Base-by-base conservation (phyloP, 2,329 filamentous ascomycete species). In the Diplodia corticola region DNA sequence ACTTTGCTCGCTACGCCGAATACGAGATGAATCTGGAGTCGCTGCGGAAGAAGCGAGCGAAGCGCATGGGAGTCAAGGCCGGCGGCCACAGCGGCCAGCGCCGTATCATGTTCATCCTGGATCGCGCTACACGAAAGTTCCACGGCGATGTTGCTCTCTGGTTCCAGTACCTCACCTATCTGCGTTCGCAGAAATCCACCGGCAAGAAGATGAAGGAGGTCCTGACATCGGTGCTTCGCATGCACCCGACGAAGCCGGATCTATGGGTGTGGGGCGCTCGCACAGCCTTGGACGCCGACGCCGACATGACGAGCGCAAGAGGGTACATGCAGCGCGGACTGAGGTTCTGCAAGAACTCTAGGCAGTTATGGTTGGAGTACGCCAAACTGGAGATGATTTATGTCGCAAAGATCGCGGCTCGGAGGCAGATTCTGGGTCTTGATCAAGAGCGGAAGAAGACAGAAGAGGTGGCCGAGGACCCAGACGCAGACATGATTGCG, bases 371-470 rank as follows among this genome's bases (percentile, higher is more conserved):
- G 93, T 76, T 96, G 37, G 92, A 97, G 79, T 98, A 97, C 75
- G 90, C 91, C 9, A 89, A 91, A 74, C 85, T 94, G 73, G 95
- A 99, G 82, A 92, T 97, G 88, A 89, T 95, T 69, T 98, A 96
- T 83, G 83, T 98, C 65, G 88, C 86, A 61, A 93, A 91, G 80
- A 88, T 98, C 73, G 88, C 91, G 67, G 87, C 87, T 68, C 87
- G 92, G 76, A 88, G 89, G 77, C 84, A 84, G 71, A 86, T 91
- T 64, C 75, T 91, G 66, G 89, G 88, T 3, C 76, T 91, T 66
- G 87, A 89, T 69, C 72, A 77, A 63, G 75, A 76, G 61, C 78
- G 76, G 70, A 80, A 74, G 54, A 74, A 73, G 54, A 79, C 77
- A 59, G 76, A 85, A 68, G 77, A 79, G 49, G 26, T 22, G 10